Base-by-base conservation (phyloP, 164 flowering plant genomes). In the Tetracentron sinense region DNA sequence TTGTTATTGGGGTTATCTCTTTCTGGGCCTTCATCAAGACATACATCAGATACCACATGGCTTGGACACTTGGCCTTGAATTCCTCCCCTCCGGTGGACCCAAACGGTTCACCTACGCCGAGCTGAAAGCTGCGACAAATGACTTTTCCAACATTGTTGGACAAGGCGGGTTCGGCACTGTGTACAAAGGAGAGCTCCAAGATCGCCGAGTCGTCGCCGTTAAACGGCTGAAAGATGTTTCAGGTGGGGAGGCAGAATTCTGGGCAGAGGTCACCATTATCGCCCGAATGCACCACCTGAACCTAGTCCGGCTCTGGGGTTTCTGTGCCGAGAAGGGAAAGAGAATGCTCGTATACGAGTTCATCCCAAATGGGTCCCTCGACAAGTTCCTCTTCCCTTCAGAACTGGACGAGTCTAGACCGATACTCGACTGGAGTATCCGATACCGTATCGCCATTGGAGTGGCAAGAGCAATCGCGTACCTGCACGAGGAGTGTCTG, bases 231-330 rank as follows among this genome's bases (percentile, higher is more conserved):
- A 85, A 83, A 49, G 60, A 72, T 49, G 77, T 78, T 11, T 42
- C 74, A 4, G 78, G 82, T 3, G 87, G 87, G 1, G 90, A 85
- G 12, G 61, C 82, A 0, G 92, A 90, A 61, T 90, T 90, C 47
- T 88, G 95, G 92, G 90, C 94, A 0, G 95, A 90, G 80, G 90
- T 88, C 44, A 86, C 90, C 0, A 86, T 85, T 22, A 88, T 90
- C 29, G 89, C 92, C 0, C 72, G 97, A 19, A 84, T 90, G 97
- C 92, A 90, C 74, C 97, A 90, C 62, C 83, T 88, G 54, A 86
- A 90, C 57, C 63, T 90, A 74, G 89, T 88, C 17, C 54, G 90
- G 5, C 54, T 90, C 19, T 90, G 94, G 94, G 97, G 94, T 1
- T 90, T 81, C 56, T 88, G 95, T 52, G 87, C 87, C 0, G 94